Base-by-base conservation (phyloP, 768 basidiomycete species). In the Termitomyces sp. region DNA sequence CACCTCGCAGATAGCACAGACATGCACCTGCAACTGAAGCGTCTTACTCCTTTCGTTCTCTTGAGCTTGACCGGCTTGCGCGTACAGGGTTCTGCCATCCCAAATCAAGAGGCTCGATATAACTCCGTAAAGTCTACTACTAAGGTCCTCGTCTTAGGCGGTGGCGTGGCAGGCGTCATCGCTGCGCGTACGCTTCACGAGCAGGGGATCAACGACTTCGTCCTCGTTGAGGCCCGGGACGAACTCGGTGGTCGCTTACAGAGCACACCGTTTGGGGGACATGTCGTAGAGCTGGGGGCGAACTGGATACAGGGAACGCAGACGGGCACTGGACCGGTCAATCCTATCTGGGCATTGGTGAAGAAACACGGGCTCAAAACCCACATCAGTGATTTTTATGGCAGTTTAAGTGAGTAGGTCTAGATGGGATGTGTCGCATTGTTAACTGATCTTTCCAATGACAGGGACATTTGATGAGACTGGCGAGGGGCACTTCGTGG, bases 181-280 rank as follows among this genome's bases (percentile, higher is more conserved):
- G 29, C 29, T 29, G 29, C 29, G 7, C 29, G 29, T 7, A 29
- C 29, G 7, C 29, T 29, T 29, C 29, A 29, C 29, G 29, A 29
- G 29, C 29, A 29, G 7, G 29, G 29, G 29, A 29, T 29, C 7
- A 7, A 29, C 29, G 29, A 29, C 29, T 29, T 29, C 29, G 29
- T 29, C 29, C 29, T 29, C 29, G 29, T 29, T 29, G 86, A 89
- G 53, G 86, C 77, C 0, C 75, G 79, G n/a, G 53, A 65, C 21
- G 79, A 80, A 62, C 75, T 88, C 0, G 86, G 87, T 4, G 87
- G 86, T 29, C 77, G 87, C 9, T 77, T 87, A 78, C 75, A 71
- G 59, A 75, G 75, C 54, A 67, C 68, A 40, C 31, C 67, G 0
- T 80, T 87, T 58, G 84, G 77, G n/a, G 69, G 77, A 32, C 69